These are phyloP conservation scores for Paulownia fortunei DNA, from an alignment of 257 asterid species.

Conservation along the genomic window DNA sequence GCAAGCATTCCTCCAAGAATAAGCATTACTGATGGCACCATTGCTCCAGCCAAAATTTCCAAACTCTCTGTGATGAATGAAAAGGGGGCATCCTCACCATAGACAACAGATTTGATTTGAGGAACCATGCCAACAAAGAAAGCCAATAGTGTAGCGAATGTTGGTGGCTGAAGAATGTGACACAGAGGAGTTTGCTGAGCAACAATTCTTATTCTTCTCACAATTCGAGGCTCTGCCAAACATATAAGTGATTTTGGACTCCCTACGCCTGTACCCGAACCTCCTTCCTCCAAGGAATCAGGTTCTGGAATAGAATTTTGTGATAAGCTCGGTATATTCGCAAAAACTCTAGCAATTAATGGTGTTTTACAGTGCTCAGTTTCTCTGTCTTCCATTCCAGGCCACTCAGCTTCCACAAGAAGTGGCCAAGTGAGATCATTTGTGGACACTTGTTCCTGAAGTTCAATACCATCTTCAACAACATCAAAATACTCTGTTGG, in stretches of 20 bases:
- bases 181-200: slow-evolving; percentile 79
- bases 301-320: slow-evolving; percentile 52
- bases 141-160: slow-evolving; percentile 76
- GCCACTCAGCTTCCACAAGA: slow-evolving; percentile 98
- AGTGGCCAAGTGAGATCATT: slow-evolving; percentile 84
- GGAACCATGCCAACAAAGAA: slow-evolving; percentile 86
- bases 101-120: slow-evolving; percentile 63
- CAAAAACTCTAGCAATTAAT: no score
- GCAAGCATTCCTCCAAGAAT: slow-evolving; percentile 96
- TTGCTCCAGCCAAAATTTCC: slow-evolving; percentile 80
- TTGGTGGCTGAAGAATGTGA: slow-evolving; percentile 89
- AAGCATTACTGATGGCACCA: slow-evolving; percentile 95
- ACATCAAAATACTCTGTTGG: slow-evolving; percentile 68
- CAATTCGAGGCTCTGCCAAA: slow-evolving; percentile 81
- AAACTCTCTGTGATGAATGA: slow-evolving; percentile 75
- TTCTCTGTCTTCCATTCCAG: slow-evolving; percentile 93
- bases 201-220: slow-evolving; percentile 72
- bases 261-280: slow-evolving; percentile 10
- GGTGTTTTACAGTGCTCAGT: no score
- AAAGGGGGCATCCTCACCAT: slow-evolving; percentile 77
- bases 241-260: slow-evolving; percentile 76
- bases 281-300: slow-evolving; percentile 58
- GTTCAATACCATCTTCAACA: slow-evolving; percentile 58
- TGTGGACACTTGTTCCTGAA: slow-evolving; percentile 51
- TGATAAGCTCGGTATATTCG: slow-evolving; percentile 44